These are phyloP conservation scores for Epichloe sylvatica DNA, from an alignment of 2,329 filamentous ascomycete genomes.

Conservation along the genomic window DNA sequence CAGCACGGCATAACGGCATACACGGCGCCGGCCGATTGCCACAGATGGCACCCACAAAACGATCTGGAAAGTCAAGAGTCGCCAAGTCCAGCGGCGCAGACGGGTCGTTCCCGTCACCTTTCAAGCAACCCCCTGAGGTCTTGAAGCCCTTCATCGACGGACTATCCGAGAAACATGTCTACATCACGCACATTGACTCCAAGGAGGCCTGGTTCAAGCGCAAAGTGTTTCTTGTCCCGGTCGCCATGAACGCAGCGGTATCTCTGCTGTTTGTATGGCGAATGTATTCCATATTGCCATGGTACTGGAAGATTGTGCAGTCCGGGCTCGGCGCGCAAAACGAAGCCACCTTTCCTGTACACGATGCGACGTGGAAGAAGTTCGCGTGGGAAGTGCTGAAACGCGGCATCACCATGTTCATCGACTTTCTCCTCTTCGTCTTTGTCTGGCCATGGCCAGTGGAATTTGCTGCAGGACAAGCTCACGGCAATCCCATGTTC, in stretches of 20 bases:
- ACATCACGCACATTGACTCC: constrained; percentile 71
- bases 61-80: constrained; percentile 18
- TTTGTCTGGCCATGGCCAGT: constrained; percentile 62
- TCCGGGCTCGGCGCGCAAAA: constrained; percentile 53
- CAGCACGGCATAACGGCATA: not conserved
- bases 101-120: constrained; percentile 45
- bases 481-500: constrained; percentile 44
- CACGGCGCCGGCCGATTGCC: not conserved
- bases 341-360: constrained; percentile 49
- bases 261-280: constrained; percentile 52
- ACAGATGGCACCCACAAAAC: constrained; percentile 22
- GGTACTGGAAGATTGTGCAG: constrained; percentile 55
- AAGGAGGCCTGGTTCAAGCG: constrained; percentile 59
- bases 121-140: constrained; percentile 50
- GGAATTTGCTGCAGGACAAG: constrained; percentile 51
- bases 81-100: constrained; percentile 12
- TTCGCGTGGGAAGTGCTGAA: constrained; percentile 42
- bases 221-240: constrained; percentile 69
- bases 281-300: constrained; percentile 52
- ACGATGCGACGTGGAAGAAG: constrained; percentile 39
- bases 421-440: constrained; percentile 58
- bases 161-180: constrained; percentile 57
- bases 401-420: constrained; percentile 51
- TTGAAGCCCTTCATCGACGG: constrained; percentile 52
- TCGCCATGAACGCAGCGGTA: constrained; percentile 61